phyloP scores from a whole-genome alignment of 345 rosid species.

The Clausena lansium region DNA sequence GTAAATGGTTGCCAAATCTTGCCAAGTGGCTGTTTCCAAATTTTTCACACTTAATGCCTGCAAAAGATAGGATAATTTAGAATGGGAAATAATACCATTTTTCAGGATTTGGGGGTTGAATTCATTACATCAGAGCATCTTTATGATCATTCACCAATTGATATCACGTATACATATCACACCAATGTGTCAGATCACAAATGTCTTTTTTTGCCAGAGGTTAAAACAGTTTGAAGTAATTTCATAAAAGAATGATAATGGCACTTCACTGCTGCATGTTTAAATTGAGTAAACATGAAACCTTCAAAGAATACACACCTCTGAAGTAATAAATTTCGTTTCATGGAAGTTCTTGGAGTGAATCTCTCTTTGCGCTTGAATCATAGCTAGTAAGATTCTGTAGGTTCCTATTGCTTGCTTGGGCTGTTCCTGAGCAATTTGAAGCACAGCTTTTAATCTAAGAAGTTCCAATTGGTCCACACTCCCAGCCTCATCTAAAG shows the following conservation, averaged over 20 bases:
- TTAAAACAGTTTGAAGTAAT: neutral
- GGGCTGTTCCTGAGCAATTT: slow-evolving; percentile 77
- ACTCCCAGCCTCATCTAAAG: slow-evolving; percentile 71
- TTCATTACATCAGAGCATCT: neutral
- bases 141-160: neutral
- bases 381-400: slow-evolving; percentile 66
- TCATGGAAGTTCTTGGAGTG: slow-evolving; percentile 34
- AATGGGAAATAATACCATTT: neutral
- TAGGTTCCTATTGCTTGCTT: slow-evolving; percentile 88
- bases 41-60: slow-evolving; percentile 49
- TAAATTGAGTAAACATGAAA: neutral
- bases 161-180: neutral
- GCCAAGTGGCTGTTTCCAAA: slow-evolving; percentile 76
- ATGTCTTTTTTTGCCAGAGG: neutral
- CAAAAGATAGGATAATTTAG: slow-evolving; percentile 10
- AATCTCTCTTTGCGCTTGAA: slow-evolving; percentile 67
- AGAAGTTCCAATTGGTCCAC: slow-evolving; percentile 71
- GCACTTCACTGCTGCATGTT: neutral
- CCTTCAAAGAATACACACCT: slow-evolving; percentile 38
- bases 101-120: neutral
- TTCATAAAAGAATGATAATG: neutral
- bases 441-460: slow-evolving; percentile 76
- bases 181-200: neutral
- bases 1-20: slow-evolving; percentile 72
- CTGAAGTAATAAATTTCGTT: slow-evolving; percentile 23